Conservation (phyloP, 1,284 basidiomycete species). For the Clitocybe nebularis region DNA sequence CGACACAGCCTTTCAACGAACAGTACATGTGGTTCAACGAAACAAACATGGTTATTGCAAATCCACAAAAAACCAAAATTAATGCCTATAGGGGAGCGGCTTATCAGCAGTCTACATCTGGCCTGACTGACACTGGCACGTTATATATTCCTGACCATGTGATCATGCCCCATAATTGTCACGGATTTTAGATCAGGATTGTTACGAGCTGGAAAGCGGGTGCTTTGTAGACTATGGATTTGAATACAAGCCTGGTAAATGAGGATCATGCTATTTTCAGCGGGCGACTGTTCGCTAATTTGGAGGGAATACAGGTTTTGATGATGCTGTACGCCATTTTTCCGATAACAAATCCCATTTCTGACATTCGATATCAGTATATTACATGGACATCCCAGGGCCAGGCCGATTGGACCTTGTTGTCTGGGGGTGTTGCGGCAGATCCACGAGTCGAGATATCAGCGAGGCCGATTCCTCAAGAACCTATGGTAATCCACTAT, state of each 20-base stretch:
- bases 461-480: slow-evolving; percentile 27
- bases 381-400: slow-evolving; percentile 76
- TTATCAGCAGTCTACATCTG: slow-evolving; percentile 64
- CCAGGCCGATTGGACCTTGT: slow-evolving; percentile 71
- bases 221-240: slow-evolving; percentile 52
- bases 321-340: slow-evolving; percentile 31
- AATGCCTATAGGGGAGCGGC: slow-evolving; percentile 58
- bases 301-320: slow-evolving; percentile 33
- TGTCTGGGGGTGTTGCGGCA: slow-evolving; percentile 63
- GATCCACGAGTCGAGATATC: slow-evolving; percentile 58
- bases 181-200: slow-evolving; percentile 29
- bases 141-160: background rate
- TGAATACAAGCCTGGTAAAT: slow-evolving; percentile 46
- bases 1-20: slow-evolving; percentile 53
- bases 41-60: slow-evolving; percentile 42
- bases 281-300: slow-evolving; percentile 2
- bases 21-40: slow-evolving; percentile 52
- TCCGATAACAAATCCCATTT: background rate
- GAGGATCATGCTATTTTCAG: slow-evolving; percentile 3
- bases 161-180: background rate
- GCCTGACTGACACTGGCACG: slow-evolving; percentile 38
- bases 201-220: slow-evolving; percentile 41
- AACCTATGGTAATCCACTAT: slow-evolving; percentile 14
- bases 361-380: slow-evolving; percentile 43
- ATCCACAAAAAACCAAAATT: slow-evolving; percentile 40